phyloP scores from a whole-genome alignment of 2,329 filamentous ascomycete genomes.

The Aureobasidium mangrovei region DNA sequence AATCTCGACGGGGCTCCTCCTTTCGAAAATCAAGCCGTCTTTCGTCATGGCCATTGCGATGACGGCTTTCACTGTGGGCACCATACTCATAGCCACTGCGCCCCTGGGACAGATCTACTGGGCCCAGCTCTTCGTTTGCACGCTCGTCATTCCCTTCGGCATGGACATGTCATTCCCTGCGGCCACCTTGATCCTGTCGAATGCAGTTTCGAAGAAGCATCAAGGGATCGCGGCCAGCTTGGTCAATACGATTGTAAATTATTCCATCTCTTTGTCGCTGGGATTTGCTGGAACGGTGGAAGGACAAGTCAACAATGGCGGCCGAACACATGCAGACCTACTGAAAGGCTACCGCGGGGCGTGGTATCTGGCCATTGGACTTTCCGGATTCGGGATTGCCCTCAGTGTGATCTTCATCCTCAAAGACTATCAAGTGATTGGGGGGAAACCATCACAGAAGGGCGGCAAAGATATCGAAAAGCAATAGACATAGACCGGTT shows the following conservation, averaged over 20 bases:
- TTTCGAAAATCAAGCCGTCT: constrained; percentile 21
- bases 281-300: constrained; percentile 60
- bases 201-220: constrained; percentile 38
- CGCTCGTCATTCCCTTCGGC: constrained; percentile 51
- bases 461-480: too few species aligned
- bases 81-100: constrained; percentile 35
- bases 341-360: constrained; percentile 10
- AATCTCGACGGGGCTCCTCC: constrained; percentile 28
- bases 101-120: constrained; percentile 54
- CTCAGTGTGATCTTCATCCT: neutral
- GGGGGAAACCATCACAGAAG: neutral
- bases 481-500: too few species aligned
- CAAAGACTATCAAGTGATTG: neutral
- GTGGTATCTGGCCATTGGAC: constrained; percentile 5
- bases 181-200: constrained; percentile 51
- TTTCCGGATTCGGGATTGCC: constrained; percentile 18
- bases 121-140: constrained; percentile 52
- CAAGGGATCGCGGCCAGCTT: constrained; percentile 48
- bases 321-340: constrained; percentile 24
- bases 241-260: constrained; percentile 58
- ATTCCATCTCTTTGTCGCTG: constrained; percentile 56
- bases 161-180: constrained; percentile 62
- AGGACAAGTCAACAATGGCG: constrained; percentile 33
- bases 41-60: constrained; percentile 33
- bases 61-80: constrained; percentile 35